A percentile compares a stretch with the other conserved stretches of the same genome.
phyloP scores from a whole-genome alignment of 495 filamentous ascomycete genomes.

The Xylaria bambusicola region DNA sequence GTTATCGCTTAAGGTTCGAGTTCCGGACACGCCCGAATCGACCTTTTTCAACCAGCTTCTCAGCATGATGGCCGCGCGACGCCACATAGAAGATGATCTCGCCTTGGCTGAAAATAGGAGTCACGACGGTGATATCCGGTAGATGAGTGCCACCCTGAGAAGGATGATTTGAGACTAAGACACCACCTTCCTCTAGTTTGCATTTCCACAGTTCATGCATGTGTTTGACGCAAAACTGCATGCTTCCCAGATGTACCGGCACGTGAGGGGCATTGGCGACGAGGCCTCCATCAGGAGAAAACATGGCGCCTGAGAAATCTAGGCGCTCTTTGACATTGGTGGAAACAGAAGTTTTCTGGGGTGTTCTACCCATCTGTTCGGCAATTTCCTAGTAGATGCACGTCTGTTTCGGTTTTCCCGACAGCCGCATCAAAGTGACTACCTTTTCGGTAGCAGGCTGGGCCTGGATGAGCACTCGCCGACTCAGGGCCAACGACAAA shows the following conservation, averaged over 20 bases:
- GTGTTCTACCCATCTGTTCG: constrained; percentile 87
- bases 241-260: constrained; percentile 81
- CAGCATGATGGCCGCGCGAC: constrained; percentile 89
- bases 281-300: constrained; percentile 81
- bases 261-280: constrained; percentile 94
- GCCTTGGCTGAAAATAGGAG: constrained; percentile 74
- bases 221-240: constrained; percentile 87
- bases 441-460: constrained; percentile 42
- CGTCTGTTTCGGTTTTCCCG: constrained; percentile 73
- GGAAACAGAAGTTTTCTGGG: constrained; percentile 91
- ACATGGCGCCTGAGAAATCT: constrained; percentile 92
- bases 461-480: constrained; percentile 39
- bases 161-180: constrained; percentile 90
- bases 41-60: constrained; percentile 87
- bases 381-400: constrained; percentile 70
- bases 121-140: constrained; percentile 89
- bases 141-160: constrained; percentile 77
- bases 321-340: constrained; percentile 95
- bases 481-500: constrained; percentile 44
- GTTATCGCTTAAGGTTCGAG: constrained; percentile 85
- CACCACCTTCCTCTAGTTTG: constrained; percentile 82
- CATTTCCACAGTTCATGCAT: constrained; percentile 87
- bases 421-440: constrained; percentile 69
- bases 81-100: constrained; percentile 95
- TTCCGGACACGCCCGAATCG: constrained; percentile 84